Conservation (phyloP, 352 stramenopile genomes). For the Phytopythium montanum region DNA sequence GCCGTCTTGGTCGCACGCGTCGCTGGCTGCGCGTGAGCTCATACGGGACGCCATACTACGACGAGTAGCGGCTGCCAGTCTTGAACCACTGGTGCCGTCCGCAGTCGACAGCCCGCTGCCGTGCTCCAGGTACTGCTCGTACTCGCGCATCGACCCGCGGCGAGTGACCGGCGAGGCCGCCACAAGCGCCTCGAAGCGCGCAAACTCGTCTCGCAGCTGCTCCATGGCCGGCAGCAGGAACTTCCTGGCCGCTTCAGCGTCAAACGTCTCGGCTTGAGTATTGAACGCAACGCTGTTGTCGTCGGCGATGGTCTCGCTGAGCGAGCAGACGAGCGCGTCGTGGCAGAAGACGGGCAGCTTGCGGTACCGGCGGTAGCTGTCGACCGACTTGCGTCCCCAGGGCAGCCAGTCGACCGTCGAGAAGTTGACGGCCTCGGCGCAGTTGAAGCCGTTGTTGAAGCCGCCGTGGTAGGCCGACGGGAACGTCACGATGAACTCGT, state of each 20-base stretch:
- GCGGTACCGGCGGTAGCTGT: slow-evolving; percentile 68
- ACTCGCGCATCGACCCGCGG: slow-evolving; percentile 53
- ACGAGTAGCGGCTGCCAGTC: slow-evolving; percentile 24
- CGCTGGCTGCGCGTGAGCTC: slow-evolving; percentile 4
- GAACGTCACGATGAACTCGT: slow-evolving; percentile 99
- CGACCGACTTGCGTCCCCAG: slow-evolving; percentile 68
- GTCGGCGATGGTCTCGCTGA: slow-evolving; percentile 69
- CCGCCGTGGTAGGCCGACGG: slow-evolving; percentile 97
- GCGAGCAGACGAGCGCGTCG: slow-evolving; percentile 75
- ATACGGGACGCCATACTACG: slow-evolving; percentile 29
- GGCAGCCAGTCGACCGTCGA: slow-evolving; percentile 87
- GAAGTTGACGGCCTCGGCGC: slow-evolving; percentile 90
- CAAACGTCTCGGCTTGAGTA: slow-evolving; percentile 44
- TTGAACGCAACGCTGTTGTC: slow-evolving; percentile 7
- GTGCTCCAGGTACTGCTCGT: slow-evolving; percentile 25
- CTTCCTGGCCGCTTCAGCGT: slow-evolving; percentile 35
- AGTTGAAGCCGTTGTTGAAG: slow-evolving; percentile 97
- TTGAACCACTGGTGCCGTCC: not conserved
- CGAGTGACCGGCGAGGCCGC: slow-evolving; percentile 21
- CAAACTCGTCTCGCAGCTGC: slow-evolving; percentile 53
- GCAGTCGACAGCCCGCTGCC: slow-evolving; percentile 1
- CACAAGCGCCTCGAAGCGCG: slow-evolving; percentile 45
- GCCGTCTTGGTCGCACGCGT: not conserved
- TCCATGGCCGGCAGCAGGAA: slow-evolving; percentile 65
- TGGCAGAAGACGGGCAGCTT: slow-evolving; percentile 87